Evolutionary conservation across 2,329 filamentous ascomycete species (phyloP).

Genomic region (Aspergillus luchuensis): DNA sequence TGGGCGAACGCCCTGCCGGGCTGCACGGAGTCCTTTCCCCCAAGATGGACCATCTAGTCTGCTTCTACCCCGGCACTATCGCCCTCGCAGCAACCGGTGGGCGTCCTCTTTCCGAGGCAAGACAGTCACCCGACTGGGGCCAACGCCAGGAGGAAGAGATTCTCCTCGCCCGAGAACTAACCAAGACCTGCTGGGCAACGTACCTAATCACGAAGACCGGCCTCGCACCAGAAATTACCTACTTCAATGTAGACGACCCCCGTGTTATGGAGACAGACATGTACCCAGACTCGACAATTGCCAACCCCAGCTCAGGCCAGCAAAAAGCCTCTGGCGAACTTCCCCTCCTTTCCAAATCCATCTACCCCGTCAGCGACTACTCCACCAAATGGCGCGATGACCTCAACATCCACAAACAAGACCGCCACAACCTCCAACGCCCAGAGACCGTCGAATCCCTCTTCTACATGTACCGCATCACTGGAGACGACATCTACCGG

Average conservation of each 20-base stretch:
- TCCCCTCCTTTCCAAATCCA: slow-evolving; percentile 36
- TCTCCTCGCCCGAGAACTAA: slow-evolving; percentile 81
- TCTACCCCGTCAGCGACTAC: slow-evolving; percentile 33
- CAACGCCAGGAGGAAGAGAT: slow-evolving; percentile 84
- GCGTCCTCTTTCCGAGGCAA: slow-evolving; percentile 71
- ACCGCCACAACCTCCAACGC: slow-evolving; percentile 88
- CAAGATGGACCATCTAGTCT: slow-evolving; percentile 98
- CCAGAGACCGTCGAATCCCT: slow-evolving; percentile 96
- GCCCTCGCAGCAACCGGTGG: slow-evolving; percentile 84
- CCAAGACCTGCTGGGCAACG: slow-evolving; percentile 97
- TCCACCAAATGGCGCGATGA: slow-evolving; percentile 67
- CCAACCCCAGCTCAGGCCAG: slow-evolving; percentile 34
- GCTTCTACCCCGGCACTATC: slow-evolving; percentile 96
- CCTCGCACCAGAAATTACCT: slow-evolving; percentile 90
- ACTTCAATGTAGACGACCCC: slow-evolving; percentile 76
- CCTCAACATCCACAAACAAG: slow-evolving; percentile 75
- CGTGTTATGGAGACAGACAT: slow-evolving; percentile 55
- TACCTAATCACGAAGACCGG: slow-evolving; percentile 89
- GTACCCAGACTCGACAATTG: slow-evolving; percentile 34
- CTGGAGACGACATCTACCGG: slow-evolving; percentile 81
- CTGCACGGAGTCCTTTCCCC: slow-evolving; percentile 67
- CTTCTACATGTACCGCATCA: slow-evolving; percentile 99
- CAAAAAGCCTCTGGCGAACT: slow-evolving; percentile 31
- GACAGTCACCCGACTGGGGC: slow-evolving; percentile 71
- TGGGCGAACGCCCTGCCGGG: slow-evolving; percentile 81